These are phyloP conservation scores for Rhodotorula sp. DNA, from an alignment of 1,284 basidiomycete species.

Conservation along the genomic window DNA sequence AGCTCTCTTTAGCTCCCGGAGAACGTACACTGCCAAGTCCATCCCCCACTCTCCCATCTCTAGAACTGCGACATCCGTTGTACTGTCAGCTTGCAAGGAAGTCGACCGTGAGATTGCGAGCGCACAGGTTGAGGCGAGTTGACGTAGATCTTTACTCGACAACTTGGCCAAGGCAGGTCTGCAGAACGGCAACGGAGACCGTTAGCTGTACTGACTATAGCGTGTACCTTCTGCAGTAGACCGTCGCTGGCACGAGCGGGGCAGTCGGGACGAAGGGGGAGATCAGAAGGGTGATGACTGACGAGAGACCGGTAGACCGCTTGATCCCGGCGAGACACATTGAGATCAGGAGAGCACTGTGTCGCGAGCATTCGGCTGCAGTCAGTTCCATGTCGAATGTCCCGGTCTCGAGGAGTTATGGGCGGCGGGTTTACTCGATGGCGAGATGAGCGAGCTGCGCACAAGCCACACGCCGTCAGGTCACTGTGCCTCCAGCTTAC, in stretches of 20 bases:
- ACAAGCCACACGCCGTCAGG: neutral
- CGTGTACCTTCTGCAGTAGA: no score
- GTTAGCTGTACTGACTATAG: no score
- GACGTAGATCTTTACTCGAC: constrained; percentile 35
- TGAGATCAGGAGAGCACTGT: constrained; percentile 64
- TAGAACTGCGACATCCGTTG: constrained; percentile 5
- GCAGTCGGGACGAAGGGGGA: neutral
- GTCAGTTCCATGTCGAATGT: no score
- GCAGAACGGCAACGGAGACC: neutral
- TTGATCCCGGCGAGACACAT: constrained; percentile 75
- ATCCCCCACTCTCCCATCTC: constrained; percentile 37
- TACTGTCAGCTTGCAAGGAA: no score
- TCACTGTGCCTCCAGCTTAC: no score
- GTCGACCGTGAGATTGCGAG: neutral
- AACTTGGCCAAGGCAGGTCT: constrained; percentile 23
- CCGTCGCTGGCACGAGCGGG: no score
- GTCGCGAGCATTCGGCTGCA: neutral
- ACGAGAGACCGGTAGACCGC: constrained; percentile 77
- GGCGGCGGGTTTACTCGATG: constrained; percentile 55
- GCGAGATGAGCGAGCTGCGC: constrained; percentile 63
- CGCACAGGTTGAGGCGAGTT: constrained; percentile 12
- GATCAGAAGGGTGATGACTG: constrained; percentile 47
- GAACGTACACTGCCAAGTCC: constrained; percentile 28
- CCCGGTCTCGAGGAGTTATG: neutral
- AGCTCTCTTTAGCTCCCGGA: neutral